Evolutionary conservation across 2,329 filamentous ascomycete genomes (phyloP).

Genomic region (Diaporthe sp.): DNA sequence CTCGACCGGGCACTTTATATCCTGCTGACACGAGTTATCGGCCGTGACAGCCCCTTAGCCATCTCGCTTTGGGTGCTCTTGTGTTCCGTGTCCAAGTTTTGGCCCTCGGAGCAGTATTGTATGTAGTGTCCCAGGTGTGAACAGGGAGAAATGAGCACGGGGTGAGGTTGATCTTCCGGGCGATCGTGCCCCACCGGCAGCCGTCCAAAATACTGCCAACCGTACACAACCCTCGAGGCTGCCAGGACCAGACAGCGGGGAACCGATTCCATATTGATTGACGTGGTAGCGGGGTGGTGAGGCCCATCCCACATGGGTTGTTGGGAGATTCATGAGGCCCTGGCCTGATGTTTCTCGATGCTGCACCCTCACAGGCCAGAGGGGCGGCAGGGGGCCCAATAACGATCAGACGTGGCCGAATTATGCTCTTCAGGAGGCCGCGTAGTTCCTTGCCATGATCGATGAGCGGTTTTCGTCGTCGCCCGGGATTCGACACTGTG

Average conservation of each 20-base stretch:
- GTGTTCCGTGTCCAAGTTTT: conserved; percentile 26
- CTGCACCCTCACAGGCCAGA: conserved; percentile 18
- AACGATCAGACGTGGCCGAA: conserved; percentile 31
- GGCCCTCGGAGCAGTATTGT: conserved; percentile 24
- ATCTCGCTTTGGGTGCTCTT: neutral
- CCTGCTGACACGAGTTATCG: neutral
- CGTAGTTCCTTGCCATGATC: conserved; percentile 28
- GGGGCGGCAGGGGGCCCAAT: conserved; percentile 29
- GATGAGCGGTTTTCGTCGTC: conserved; percentile 15
- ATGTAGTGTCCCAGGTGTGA: conserved; percentile 1
- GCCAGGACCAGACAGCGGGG: conserved; percentile 12
- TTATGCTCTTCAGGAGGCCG: conserved; percentile 41
- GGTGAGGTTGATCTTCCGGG: conserved; percentile 30
- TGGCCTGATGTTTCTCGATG: neutral
- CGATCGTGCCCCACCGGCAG: conserved; percentile 38
- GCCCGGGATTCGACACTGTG: conserved; percentile 32
- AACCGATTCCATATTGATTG: conserved; percentile 31
- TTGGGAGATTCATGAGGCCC: neutral
- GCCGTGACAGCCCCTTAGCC: neutral
- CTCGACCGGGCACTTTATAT: neutral
- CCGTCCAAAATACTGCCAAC: conserved; percentile 1
- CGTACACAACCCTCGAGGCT: neutral
- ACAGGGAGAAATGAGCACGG: conserved; percentile 23
- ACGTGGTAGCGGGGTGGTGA: conserved; percentile 1
- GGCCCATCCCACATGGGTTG: conserved; percentile 10